These are phyloP conservation scores for Madurella mycetomatis DNA, from an alignment of 2,329 filamentous ascomycete genomes.

Conservation along the genomic window DNA sequence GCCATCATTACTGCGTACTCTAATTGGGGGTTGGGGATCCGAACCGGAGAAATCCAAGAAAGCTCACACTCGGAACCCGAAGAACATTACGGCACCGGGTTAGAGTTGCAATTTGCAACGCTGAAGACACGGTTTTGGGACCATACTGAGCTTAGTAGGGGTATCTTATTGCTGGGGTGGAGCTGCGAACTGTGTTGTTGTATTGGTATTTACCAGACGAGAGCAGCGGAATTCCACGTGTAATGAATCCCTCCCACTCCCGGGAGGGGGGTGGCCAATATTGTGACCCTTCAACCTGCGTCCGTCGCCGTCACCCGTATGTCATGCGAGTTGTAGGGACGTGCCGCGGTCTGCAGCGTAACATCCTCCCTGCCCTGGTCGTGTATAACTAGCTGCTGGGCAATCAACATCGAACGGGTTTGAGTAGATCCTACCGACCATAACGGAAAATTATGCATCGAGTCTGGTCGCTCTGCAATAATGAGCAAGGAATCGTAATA, in stretches of 20 bases:
- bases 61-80: conserved; percentile 1
- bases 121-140: background rate
- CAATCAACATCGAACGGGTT: conserved; percentile 15
- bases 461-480: conserved; percentile 15
- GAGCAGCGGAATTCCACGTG: conserved; percentile 16
- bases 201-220: background rate
- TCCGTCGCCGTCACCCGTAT: background rate
- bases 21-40: too few relatives aligned
- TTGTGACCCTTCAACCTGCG: conserved; percentile 5
- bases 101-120: background rate
- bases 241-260: conserved; percentile 10
- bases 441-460: background rate
- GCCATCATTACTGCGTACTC: too few relatives aligned
- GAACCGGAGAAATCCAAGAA: too few relatives aligned
- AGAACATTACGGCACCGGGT: background rate
- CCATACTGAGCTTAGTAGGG: conserved; percentile 4
- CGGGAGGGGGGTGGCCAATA: conserved; percentile 1
- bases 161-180: too few relatives aligned
- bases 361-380: conserved; percentile 7
- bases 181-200: too few relatives aligned
- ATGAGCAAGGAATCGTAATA: conserved; percentile 21
- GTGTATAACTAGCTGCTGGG: conserved; percentile 9
- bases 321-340: background rate
- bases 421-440: background rate
- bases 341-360: conserved; percentile 1